Evolutionary conservation across 306 rosid species (phyloP), one percentile per base, ranked within the genome.

Genomic region (Quercus bicolor): DNA sequence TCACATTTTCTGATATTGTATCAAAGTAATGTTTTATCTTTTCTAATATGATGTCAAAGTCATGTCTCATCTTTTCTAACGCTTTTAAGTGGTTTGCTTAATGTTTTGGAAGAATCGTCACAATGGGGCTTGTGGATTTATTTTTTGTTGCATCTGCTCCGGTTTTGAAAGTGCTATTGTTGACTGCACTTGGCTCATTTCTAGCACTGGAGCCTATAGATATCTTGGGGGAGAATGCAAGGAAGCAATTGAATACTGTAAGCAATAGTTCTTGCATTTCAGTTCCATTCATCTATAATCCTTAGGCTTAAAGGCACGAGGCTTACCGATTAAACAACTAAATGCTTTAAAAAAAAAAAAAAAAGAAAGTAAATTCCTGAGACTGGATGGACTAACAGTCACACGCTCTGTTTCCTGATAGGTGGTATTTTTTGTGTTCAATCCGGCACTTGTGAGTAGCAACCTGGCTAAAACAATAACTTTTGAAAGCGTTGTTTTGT

Each of bases 371-470:
- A 8, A 40, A 15, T 28, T 45, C n/a, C 61, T 52, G 9, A 15
- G 76, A 45, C 45, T 23, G 48, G n/a, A 29, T 61, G 10, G 31
- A 53, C 12, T 68, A 62, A 14, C 40, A 43, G 64, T 75, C 40
- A 20, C 55, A 11, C 23, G 71, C 62, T 54, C 56, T 78, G 40
- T 71, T 54, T 82, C 43, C 72, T 53, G 53, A 8, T 20, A 87
- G 90, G 82, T 87, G 68, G 88, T 87, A 8, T 85, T 82, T 74
- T 87, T 84, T 77, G 90, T 87, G 83, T 84, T 87, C 37, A 84
- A 87, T 84, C 88, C 90, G 43, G 77, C 86, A 29, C 34, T 87
- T 80, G 82, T 87, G 56, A 70, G 88, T 52, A 81, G 86, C 59
- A 87, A 70, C 73, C 83, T 87, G 81, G 90, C 90, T 1, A 68